A percentile compares a stretch with the other conserved stretches of the same genome.
Evolutionary conservation across 305 asterid species (phyloP).

Genomic region (Striga hermonthica): DNA sequence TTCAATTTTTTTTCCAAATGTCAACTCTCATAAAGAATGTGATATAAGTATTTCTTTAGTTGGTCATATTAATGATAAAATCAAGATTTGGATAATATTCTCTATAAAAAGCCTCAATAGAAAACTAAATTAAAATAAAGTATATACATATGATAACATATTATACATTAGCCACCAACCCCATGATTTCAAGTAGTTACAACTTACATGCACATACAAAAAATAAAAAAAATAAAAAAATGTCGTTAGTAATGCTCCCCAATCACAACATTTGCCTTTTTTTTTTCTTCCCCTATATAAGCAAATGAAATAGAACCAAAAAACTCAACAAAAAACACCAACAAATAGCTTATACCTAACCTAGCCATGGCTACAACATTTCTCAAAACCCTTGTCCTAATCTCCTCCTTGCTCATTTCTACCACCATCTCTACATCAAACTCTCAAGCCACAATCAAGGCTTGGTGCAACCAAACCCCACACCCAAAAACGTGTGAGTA

Average conservation of each 20-base stretch:
- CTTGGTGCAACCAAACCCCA: conserved; percentile 79
- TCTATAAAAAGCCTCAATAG: conserved; percentile 24
- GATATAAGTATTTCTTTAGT: not conserved
- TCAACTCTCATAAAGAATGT: conserved; percentile 20
- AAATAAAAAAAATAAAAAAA: not conserved
- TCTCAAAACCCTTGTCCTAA: conserved; percentile 29
- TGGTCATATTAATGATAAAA: conserved; percentile 13
- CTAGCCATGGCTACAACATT: conserved; percentile 38
- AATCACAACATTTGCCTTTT: not conserved
- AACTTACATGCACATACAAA: not conserved
- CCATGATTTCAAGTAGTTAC: conserved; percentile 18
- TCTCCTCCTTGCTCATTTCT: conserved; percentile 35
- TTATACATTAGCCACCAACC: conserved; percentile 25
- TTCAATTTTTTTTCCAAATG: not conserved
- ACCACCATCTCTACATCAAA: conserved; percentile 32
- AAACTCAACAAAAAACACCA: conserved; percentile 21
- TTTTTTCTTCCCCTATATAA: conserved; percentile 36
- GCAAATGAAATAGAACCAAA: conserved; percentile 7
- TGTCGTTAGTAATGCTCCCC: conserved; percentile 5
- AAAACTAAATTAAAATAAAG: conserved; percentile 1
- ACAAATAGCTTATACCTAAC: not conserved
- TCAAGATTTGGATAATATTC: conserved; percentile 21
- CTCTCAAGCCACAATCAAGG: conserved; percentile 33
- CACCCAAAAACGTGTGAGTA: conserved; percentile 67
- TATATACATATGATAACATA: not conserved